phyloP scores from a whole-genome alignment of 139 green algal species.

The Micromonas commoda region DNA sequence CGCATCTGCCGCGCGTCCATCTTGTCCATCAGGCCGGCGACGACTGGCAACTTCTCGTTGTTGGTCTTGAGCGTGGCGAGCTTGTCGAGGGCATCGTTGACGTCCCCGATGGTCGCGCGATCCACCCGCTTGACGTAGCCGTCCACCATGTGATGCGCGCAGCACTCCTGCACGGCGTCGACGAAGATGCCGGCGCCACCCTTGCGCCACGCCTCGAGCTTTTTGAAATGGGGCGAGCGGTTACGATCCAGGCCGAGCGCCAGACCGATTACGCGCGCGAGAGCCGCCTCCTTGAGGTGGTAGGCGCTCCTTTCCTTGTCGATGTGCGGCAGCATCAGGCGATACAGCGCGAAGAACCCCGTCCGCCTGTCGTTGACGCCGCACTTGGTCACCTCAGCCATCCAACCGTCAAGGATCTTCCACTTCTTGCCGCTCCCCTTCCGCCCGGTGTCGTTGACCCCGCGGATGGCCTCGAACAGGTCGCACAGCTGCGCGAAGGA shows the following conservation, averaged over 20 bases:
- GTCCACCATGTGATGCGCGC: neutral
- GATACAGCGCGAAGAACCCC: neutral
- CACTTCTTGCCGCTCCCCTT: neutral
- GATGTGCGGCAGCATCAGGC: constrained; percentile 9
- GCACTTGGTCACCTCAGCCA: neutral
- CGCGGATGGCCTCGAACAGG: neutral
- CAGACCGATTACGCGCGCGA: constrained; percentile 39
- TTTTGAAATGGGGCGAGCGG: constrained; percentile 14
- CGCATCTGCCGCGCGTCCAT: constrained; percentile 49
- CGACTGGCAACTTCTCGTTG: neutral
- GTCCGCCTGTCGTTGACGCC: neutral
- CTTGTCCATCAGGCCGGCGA: constrained; percentile 31
- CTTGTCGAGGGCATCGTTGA: constrained; percentile 16
- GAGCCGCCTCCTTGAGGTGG: constrained; percentile 44
- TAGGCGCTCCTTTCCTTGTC: constrained; percentile 49
- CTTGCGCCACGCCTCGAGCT: constrained; percentile 46
- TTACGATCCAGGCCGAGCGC: constrained; percentile 42
- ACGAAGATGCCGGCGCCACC: constrained; percentile 1
- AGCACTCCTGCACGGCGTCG: neutral
- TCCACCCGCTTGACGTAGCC: neutral
- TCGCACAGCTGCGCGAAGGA: neutral
- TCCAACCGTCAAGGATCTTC: neutral
- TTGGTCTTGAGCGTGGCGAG: neutral
- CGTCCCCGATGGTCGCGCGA: constrained; percentile 34
- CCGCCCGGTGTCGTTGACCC: neutral